Conservation (phyloP, 192 early-diverging fungal genomes). For the Podila minutissima region DNA sequence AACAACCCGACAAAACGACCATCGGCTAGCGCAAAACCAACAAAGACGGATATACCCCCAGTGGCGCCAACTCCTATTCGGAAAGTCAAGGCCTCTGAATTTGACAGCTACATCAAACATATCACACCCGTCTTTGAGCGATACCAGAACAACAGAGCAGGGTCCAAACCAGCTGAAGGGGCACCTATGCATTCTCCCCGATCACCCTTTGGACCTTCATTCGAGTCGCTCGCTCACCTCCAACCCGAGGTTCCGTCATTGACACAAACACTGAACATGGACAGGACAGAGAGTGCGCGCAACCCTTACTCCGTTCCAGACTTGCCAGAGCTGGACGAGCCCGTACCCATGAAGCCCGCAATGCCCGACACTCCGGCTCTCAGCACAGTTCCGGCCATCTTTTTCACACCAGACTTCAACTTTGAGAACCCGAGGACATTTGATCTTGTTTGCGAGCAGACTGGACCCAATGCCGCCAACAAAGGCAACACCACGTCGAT, state of each 20-base stretch:
- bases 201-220: conserved; percentile 58
- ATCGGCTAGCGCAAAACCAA: conserved; percentile 56
- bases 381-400: conserved; percentile 87
- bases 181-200: conserved; percentile 52
- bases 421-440: conserved; percentile 93
- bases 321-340: conserved; percentile 50
- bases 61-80: conserved; percentile 70
- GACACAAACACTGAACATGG: conserved; percentile 60
- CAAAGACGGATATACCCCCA: conserved; percentile 64
- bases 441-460: conserved; percentile 80
- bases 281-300: conserved; percentile 56
- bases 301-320: conserved; percentile 64
- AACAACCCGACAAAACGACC: conserved; percentile 73
- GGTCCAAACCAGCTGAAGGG: conserved; percentile 21
- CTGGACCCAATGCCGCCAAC: conserved; percentile 63
- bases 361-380: conserved; percentile 74
- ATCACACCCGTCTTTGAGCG: conserved; percentile 82
- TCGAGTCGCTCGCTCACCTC: conserved; percentile 52
- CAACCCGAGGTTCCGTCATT: conserved; percentile 31
- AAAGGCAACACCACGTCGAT: conserved; percentile 57
- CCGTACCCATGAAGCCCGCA: conserved; percentile 39
- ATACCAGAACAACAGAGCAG: conserved; percentile 76
- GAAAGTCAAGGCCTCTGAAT: conserved; percentile 78
- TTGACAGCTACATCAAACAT: conserved; percentile 83
- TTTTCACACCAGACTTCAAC: conserved; percentile 86